A percentile compares a stretch with the other conserved stretches of the same genome.
phyloP scores from a whole-genome alignment of 768 basidiomycete genomes.

The Rubroboletus satanas region DNA sequence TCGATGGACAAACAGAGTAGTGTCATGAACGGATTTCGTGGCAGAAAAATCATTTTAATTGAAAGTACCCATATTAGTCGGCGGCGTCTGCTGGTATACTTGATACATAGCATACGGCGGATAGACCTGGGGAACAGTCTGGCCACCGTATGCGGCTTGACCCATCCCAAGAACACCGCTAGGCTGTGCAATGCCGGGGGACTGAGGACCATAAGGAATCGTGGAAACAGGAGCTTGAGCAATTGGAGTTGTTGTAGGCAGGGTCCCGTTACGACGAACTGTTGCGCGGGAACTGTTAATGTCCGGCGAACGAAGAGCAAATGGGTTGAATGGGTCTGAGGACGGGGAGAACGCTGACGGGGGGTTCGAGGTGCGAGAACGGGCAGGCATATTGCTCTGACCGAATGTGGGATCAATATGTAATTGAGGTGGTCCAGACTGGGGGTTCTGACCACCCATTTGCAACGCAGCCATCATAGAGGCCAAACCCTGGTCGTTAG shows the following conservation, averaged over 20 bases:
- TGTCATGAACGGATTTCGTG: constrained; percentile 42
- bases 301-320: constrained; percentile 49
- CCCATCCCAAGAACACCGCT: constrained; percentile 59
- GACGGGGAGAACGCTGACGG: constrained; percentile 48
- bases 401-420: constrained; percentile 66
- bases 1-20: constrained; percentile 29
- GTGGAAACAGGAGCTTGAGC: constrained; percentile 28
- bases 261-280: constrained; percentile 42
- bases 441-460: constrained; percentile 85
- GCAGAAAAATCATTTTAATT: constrained; percentile 41
- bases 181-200: constrained; percentile 56
- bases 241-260: constrained; percentile 32
- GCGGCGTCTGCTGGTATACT: constrained; percentile 73
- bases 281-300: constrained; percentile 47
- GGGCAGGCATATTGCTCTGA: constrained; percentile 39
- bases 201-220: constrained; percentile 55
- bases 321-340: constrained; percentile 57
- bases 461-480: constrained; percentile 93
- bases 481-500: constrained; percentile 79
- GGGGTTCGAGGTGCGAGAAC: constrained; percentile 43
- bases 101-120: constrained; percentile 77
- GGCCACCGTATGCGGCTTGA: constrained; percentile 59
- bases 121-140: constrained; percentile 64
- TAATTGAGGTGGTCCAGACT: constrained; percentile 70
- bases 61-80: constrained; percentile 73